phyloP scores from a whole-genome alignment of 140 eudicot genomes.

The Stevia rebaudiana region DNA sequence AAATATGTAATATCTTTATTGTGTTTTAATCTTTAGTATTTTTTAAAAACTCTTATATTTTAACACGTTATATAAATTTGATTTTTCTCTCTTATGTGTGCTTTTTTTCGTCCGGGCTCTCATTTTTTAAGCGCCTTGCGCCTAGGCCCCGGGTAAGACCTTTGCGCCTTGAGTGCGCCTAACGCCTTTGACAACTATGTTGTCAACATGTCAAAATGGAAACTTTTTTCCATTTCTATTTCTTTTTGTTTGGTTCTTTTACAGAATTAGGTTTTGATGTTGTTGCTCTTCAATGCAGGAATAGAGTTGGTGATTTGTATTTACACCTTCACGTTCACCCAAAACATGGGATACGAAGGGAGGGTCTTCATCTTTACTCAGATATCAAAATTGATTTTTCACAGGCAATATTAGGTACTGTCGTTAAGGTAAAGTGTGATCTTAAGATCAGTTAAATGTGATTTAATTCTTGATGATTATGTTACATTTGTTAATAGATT shows the following conservation, averaged over 20 bases:
- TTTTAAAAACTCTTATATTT: too few species aligned
- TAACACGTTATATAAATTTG: too few species aligned
- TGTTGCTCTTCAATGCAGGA: constrained; percentile 41
- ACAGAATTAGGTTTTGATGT: constrained; percentile 15
- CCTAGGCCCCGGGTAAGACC: too few species aligned
- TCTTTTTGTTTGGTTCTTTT: constrained; percentile 12
- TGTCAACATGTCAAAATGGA: background rate
- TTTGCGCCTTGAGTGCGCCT: too few species aligned
- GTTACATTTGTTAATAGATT: too few species aligned
- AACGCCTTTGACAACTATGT: too few species aligned
- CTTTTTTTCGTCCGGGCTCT: too few species aligned
- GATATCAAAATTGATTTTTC: constrained; percentile 64
- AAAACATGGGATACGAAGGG: constrained; percentile 67
- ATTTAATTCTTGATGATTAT: constrained; percentile 11
- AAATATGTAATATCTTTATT: too few species aligned
- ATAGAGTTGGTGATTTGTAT: constrained; percentile 71
- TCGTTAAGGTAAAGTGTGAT: constrained; percentile 51
- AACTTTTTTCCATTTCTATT: background rate
- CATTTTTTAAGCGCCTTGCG: too few species aligned
- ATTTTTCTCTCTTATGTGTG: too few species aligned
- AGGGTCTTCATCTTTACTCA: constrained; percentile 78
- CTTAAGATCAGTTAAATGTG: constrained; percentile 1
- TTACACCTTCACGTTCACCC: constrained; percentile 57
- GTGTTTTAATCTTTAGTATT: too few species aligned
- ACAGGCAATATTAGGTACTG: constrained; percentile 84